Evolutionary conservation across 1,139 yeast genomes (phyloP).

Genomic region (Diutina sp.): DNA sequence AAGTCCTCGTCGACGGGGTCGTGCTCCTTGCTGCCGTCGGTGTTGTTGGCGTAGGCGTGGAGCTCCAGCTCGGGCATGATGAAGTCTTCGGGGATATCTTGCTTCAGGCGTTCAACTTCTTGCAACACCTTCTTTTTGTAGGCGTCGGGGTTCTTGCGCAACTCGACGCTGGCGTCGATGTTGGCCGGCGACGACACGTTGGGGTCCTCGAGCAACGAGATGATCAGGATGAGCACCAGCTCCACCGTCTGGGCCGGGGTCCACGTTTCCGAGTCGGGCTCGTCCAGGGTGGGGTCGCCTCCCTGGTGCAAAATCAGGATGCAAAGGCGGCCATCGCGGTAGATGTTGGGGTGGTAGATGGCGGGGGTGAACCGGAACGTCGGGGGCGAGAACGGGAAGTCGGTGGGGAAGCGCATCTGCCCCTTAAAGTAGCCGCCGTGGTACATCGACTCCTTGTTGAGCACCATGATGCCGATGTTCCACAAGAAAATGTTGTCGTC

Average conservation of each 20-base stretch:
- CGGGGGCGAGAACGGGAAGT: slow-evolving; percentile 89
- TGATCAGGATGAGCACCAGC: slow-evolving; percentile 77
- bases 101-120: slow-evolving; percentile 76
- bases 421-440: slow-evolving; percentile 96
- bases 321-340: slow-evolving; percentile 85
- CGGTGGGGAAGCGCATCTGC: slow-evolving; percentile 84
- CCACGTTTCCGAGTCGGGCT: slow-evolving; percentile 91
- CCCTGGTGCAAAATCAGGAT: slow-evolving; percentile 84
- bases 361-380: slow-evolving; percentile 89
- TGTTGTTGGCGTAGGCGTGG: slow-evolving; percentile 45
- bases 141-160: slow-evolving; percentile 71
- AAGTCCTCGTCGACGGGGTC: slow-evolving; percentile 76
- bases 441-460: slow-evolving; percentile 79
- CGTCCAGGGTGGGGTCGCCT: slow-evolving; percentile 82
- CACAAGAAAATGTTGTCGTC: slow-evolving; percentile 86
- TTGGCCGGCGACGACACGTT: slow-evolving; percentile 91
- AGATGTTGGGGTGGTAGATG: slow-evolving; percentile 89
- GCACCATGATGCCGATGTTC: slow-evolving; percentile 90
- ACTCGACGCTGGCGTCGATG: slow-evolving; percentile 90
- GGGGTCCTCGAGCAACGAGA: slow-evolving; percentile 85
- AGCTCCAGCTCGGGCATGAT: slow-evolving; percentile 58
- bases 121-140: slow-evolving; percentile 67
- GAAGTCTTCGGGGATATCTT: slow-evolving; percentile 78
- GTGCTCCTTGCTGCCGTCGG: slow-evolving; percentile 19
- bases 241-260: slow-evolving; percentile 95